These are phyloP conservation scores for Tricladium varicosporioides DNA, from an alignment of 2,329 filamentous ascomycete species.

Conservation along the genomic window DNA sequence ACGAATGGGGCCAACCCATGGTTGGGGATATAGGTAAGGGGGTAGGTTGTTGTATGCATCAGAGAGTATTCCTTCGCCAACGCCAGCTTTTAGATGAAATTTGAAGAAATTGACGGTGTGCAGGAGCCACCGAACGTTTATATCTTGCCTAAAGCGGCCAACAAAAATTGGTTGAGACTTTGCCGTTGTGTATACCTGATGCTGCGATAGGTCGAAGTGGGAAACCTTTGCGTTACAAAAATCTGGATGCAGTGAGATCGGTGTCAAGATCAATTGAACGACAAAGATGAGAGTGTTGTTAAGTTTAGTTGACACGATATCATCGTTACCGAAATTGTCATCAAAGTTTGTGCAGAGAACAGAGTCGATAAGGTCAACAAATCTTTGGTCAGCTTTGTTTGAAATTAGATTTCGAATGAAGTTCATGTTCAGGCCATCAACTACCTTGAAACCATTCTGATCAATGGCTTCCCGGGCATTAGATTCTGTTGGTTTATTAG, in stretches of 20 bases:
- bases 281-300: constrained; percentile 17
- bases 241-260: constrained; percentile 28
- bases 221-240: constrained; percentile 19
- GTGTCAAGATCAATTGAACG: constrained; percentile 30
- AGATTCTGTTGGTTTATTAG: constrained; percentile 22
- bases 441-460: constrained; percentile 30
- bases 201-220: constrained; percentile 45
- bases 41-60: constrained; percentile 37
- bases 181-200: constrained; percentile 40
- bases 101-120: constrained; percentile 53
- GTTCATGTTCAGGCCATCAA: constrained; percentile 29
- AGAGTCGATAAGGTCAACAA: constrained; percentile 28
- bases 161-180: constrained; percentile 39
- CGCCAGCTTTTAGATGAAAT: constrained; percentile 42
- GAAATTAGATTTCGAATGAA: constrained; percentile 23
- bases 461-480: constrained; percentile 18
- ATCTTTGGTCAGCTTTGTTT: constrained; percentile 2
- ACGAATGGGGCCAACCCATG: constrained; percentile 39
- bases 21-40: constrained; percentile 38
- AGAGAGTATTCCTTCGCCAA: constrained; percentile 38
- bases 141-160: constrained; percentile 34
- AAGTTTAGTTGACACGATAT: constrained; percentile 11
- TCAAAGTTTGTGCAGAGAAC: constrained; percentile 20
- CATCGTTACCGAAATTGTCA: constrained; percentile 7
- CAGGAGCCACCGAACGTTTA: constrained; percentile 46